A percentile compares a stretch with the other conserved stretches of the same genome.
These are phyloP conservation scores for Aspergillus hancockii DNA, from an alignment of 495 filamentous ascomycete genomes.

Conservation along the genomic window DNA sequence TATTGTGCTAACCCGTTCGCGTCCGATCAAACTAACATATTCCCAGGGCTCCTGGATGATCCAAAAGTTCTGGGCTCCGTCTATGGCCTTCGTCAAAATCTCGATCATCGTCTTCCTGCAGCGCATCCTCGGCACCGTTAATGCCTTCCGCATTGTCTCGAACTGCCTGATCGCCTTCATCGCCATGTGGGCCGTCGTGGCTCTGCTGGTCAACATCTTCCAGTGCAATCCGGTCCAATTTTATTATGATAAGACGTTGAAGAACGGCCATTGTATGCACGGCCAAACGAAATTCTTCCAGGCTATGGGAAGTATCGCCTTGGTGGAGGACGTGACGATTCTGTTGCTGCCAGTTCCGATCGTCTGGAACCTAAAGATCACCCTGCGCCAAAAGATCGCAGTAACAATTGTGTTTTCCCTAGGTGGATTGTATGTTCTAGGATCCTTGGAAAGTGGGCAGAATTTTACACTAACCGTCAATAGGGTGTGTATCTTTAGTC, in stretches of 20 bases:
- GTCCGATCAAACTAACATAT: not conserved
- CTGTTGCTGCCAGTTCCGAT: slow-evolving; percentile 37
- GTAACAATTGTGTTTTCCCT: slow-evolving; percentile 27
- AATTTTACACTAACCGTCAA: not conserved
- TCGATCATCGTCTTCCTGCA: slow-evolving; percentile 36
- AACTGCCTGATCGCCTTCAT: slow-evolving; percentile 20
- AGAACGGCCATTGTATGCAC: slow-evolving; percentile 27
- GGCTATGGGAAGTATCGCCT: slow-evolving; percentile 20
- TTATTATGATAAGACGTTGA: slow-evolving; percentile 27
- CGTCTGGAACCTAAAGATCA: slow-evolving; percentile 26
- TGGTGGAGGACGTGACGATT: slow-evolving; percentile 37
- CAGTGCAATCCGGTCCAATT: slow-evolving; percentile 30
- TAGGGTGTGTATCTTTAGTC: slow-evolving; percentile 30
- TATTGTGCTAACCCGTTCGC: not conserved
- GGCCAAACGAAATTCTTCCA: slow-evolving; percentile 20
- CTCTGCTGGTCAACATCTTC: slow-evolving; percentile 26
- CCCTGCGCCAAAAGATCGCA: slow-evolving; percentile 26
- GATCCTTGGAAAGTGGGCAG: not conserved
- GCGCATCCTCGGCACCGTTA: slow-evolving; percentile 24
- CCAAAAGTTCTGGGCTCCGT: slow-evolving; percentile 27
- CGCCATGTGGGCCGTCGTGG: slow-evolving; percentile 21
- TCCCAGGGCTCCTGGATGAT: slow-evolving; percentile 26
- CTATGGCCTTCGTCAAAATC: slow-evolving; percentile 34
- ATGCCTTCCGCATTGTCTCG: slow-evolving; percentile 8
- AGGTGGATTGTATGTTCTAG: slow-evolving; percentile 20